Conservation (phyloP, 805 yeast genomes). For the Sugiyamaella chiloensis region DNA sequence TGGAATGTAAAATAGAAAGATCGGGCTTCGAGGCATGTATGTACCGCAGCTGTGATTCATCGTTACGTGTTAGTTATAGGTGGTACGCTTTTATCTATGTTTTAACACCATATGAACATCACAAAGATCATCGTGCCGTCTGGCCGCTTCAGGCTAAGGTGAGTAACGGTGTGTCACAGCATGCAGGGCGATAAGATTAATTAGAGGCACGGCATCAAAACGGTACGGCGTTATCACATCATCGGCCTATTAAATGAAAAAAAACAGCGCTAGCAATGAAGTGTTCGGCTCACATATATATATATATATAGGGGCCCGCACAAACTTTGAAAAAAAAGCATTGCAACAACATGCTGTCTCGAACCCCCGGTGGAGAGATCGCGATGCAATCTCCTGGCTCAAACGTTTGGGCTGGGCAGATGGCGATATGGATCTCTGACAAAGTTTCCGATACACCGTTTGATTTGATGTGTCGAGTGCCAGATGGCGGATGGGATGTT, state of each 20-base stretch:
- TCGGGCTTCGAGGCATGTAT: too few relatives aligned
- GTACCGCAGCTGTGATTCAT: too few relatives aligned
- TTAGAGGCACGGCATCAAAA: slow-evolving; percentile 1
- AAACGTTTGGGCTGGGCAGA: slow-evolving; percentile 4
- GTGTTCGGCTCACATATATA: not conserved
- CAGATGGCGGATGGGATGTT: slow-evolving; percentile 4
- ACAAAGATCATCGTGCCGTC: too few relatives aligned
- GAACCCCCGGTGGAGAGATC: not conserved
- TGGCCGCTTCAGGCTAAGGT: too few relatives aligned
- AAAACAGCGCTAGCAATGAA: not conserved
- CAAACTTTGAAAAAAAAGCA: too few relatives aligned
- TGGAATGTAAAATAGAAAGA: too few relatives aligned
- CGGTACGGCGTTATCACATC: slow-evolving; percentile 1
- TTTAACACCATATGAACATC: too few relatives aligned
- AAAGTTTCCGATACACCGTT: not conserved
- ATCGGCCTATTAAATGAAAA: slow-evolving; percentile 2
- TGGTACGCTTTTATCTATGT: too few relatives aligned
- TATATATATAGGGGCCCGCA: not conserved
- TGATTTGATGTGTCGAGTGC: not conserved
- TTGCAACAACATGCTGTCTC: not conserved
- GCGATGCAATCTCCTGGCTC: not conserved
- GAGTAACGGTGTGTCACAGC: slow-evolving; percentile 7
- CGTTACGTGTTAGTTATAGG: too few relatives aligned
- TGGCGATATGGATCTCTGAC: not conserved
- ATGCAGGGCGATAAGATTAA: slow-evolving; percentile 1